Evolutionary conservation across 31 red algal genomes (phyloP).

Genomic region (Odonthalia washingtoniensis): DNA sequence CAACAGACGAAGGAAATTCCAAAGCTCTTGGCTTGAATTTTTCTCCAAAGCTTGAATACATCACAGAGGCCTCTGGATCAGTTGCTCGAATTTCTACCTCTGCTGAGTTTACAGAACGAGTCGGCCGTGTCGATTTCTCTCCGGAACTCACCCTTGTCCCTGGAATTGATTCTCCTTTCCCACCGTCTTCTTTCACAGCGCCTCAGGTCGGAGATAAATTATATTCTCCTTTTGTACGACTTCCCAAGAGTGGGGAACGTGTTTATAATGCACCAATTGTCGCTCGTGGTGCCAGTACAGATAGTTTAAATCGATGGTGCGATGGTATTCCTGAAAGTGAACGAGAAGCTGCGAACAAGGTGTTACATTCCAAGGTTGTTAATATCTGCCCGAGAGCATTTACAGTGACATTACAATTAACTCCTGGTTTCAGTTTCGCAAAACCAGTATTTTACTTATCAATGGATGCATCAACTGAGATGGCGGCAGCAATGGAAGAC

Average conservation of each 20-base stretch:
- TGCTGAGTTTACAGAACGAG: slow-evolving; percentile 17
- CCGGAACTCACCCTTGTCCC: slow-evolving; percentile 5
- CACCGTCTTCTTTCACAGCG: background rate
- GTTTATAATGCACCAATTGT: slow-evolving; percentile 49
- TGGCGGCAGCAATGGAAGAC: slow-evolving; percentile 58
- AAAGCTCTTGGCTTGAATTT: slow-evolving; percentile 39
- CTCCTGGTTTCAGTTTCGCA: slow-evolving; percentile 60
- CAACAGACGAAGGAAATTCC: slow-evolving; percentile 35
- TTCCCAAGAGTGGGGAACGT: slow-evolving; percentile 24
- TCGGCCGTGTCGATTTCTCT: slow-evolving; percentile 38
- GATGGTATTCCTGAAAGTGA: slow-evolving; percentile 45
- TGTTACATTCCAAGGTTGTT: slow-evolving; percentile 37
- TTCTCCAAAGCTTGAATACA: slow-evolving; percentile 43
- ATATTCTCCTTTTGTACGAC: slow-evolving; percentile 43
- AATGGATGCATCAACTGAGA: slow-evolving; percentile 38
- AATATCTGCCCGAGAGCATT: slow-evolving; percentile 31
- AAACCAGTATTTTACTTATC: slow-evolving; percentile 60
- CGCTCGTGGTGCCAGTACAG: background rate
- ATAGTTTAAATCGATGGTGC: slow-evolving; percentile 25
- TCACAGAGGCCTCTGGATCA: slow-evolving; percentile 31
- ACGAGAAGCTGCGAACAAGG: background rate
- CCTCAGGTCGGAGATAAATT: slow-evolving; percentile 40
- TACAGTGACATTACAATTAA: slow-evolving; percentile 53
- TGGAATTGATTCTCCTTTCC: slow-evolving; percentile 18
- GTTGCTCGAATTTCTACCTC: slow-evolving; percentile 12